Evolutionary conservation across 2,329 filamentous ascomycete genomes (phyloP), one percentile per base, ranked within the genome.

Genomic region (Trichoderma afroharzianum): DNA sequence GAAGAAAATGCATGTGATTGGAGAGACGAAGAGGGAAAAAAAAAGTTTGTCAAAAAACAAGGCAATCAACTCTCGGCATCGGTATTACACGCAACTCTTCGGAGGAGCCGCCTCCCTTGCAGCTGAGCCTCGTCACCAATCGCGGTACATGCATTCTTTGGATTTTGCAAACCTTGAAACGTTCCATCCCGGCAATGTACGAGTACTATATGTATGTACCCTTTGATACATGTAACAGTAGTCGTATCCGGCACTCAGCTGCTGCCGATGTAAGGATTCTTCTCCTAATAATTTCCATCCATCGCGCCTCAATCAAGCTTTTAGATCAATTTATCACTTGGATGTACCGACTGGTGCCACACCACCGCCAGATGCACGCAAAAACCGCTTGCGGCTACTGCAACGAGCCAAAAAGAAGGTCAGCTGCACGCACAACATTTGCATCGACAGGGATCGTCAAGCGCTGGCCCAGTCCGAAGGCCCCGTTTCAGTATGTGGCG

Each of bases 361-460:
- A 69, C 47, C 63, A n/a, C 36, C 53, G 53, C 66, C 66, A 47
- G 14, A 50, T 59, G 53, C 58, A 59, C 28, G 26, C 55, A 59
- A 59, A 59, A 59, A 59, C 28, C 43, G 55, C 72, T 71, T 43
- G 66, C 68, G 57, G 67, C 61, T 70, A 68, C 71, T 73, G 71
- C 73, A 71, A 24, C n/a, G 43, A 50, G 71, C 63, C 72, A 64
- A 67, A 50, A 50, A 21, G 68, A 32, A 70, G 74, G 74, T 75
- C 74, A 75, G 71, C 74, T 75, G 74, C 73, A 72, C 73, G 71
- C 43, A 72, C 71, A 73, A 73, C 63, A 72, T 75, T 74, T 74
- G 68, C 68, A 63, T 32, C 55, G 68, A 63, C 68, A 70, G 59
- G 68, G 68, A 57, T 70, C 33, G 33, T 47, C 57, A 26, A 36